These are phyloP conservation scores for Mycena venus DNA, from an alignment of 768 basidiomycete species.

Conservation along the genomic window DNA sequence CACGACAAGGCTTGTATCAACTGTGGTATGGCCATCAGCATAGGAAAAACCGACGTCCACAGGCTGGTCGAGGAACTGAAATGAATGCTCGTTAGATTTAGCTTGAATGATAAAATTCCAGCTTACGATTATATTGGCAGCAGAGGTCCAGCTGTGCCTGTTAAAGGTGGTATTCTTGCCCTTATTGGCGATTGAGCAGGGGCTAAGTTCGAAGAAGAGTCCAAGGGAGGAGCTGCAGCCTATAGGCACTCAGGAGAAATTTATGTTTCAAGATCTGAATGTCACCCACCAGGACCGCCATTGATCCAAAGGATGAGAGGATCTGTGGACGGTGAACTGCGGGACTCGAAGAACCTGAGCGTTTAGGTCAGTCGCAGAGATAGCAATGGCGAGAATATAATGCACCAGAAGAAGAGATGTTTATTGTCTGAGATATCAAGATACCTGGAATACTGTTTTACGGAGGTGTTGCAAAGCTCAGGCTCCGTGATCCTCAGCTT, in stretches of 20 bases:
- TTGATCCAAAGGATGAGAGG: conserved; percentile 93
- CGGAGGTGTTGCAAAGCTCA: conserved; percentile 80
- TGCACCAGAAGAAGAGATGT: conserved; percentile 86
- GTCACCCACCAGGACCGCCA: conserved; percentile 74
- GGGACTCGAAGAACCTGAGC: conserved; percentile 86
- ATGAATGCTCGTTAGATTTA: not conserved
- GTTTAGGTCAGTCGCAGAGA: not conserved
- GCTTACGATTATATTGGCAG: conserved; percentile 73
- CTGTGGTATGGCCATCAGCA: conserved; percentile 76
- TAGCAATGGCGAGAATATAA: not conserved
- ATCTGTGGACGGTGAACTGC: conserved; percentile 79
- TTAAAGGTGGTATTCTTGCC: conserved; percentile 82
- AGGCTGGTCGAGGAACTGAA: conserved; percentile 86
- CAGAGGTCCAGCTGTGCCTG: conserved; percentile 86
- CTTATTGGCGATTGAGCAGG: conserved; percentile 79
- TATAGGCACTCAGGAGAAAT: not conserved
- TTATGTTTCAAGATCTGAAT: not conserved
- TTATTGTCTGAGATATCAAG: conserved; percentile 84
- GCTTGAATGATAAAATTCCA: too few relatives aligned
- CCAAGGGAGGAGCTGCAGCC: conserved; percentile 81
- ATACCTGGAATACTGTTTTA: conserved; percentile 87
- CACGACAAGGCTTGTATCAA: conserved; percentile 86
- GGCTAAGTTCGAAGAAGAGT: conserved; percentile 92
- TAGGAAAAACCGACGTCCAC: conserved; percentile 94
- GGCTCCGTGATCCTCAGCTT: conserved; percentile 76